Conservation (phyloP, 768 basidiomycete genomes). For the Tulasnella sp. region DNA sequence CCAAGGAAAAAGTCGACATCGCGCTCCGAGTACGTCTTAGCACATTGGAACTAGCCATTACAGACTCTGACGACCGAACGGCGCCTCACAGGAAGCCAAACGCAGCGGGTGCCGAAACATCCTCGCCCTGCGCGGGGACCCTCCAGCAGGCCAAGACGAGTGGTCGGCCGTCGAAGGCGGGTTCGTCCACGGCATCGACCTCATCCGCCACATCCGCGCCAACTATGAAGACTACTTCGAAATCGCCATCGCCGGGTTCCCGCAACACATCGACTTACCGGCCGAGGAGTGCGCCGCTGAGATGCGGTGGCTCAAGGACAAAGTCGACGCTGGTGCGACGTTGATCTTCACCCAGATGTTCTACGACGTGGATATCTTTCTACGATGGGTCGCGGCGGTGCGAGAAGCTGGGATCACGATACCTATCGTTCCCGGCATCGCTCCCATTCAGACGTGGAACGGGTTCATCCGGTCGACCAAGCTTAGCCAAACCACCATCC, state of each 20-base stretch:
- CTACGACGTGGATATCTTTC: conserved; percentile 86
- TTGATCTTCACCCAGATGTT: conserved; percentile 99
- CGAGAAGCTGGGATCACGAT: conserved; percentile 28
- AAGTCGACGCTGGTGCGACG: conserved; percentile 78
- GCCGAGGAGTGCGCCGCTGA: conserved; percentile 65
- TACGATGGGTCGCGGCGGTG: conserved; percentile 67
- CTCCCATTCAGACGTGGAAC: conserved; percentile 65
- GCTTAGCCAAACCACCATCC: conserved; percentile 68
- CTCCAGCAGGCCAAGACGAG: conserved; percentile 74
- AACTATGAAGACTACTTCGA: conserved; percentile 89
- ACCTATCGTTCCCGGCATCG: conserved; percentile 32
- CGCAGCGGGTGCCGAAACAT: conserved; percentile 82
- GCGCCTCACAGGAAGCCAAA: conserved; percentile 63
- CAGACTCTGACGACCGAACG: no score
- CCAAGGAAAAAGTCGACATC: conserved; percentile 86
- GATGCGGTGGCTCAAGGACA: conserved; percentile 78
- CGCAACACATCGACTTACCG: conserved; percentile 64
- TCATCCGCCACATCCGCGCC: conserved; percentile 75
- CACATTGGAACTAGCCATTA: no score
- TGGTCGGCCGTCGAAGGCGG: conserved; percentile 92
- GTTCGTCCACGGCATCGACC: conserved; percentile 83
- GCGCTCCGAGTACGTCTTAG: conserved; percentile 59
- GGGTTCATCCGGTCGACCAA: conserved; percentile 78
- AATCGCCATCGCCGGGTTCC: conserved; percentile 89
- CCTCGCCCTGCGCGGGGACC: conserved; percentile 87